Base-by-base conservation (phyloP, 192 early-diverging fungal genomes). In the Coemansia sp. region DNA sequence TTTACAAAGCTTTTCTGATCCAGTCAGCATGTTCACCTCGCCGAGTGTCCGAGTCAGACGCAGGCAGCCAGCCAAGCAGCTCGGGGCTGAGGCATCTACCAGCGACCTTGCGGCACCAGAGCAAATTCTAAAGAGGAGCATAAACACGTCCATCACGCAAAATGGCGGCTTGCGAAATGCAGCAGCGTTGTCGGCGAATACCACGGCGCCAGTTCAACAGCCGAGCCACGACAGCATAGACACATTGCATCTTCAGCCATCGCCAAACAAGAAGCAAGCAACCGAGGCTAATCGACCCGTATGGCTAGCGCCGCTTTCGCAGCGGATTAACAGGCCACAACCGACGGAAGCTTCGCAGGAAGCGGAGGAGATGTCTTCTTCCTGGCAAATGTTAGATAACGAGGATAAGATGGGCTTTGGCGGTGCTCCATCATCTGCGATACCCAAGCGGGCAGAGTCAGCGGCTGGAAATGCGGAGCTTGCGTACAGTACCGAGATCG, bases 31-130 rank as follows among this genome's bases (percentile, higher is more conserved):
- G 71, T 67, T 73, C 23, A 63, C 60, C 18, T 63, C 71, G 28
- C 71, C 71, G 4, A 73, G 64, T 23, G 59, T 67, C 11, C 47
- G 64, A 18, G 51, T 58, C 64, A 52, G 60, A 38, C 71, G 64
- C 33, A 53, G 64, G 12, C 54, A 42, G 49, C 10, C 49, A 22
- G 21, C 56, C 7, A 21, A 43, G 38, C 54, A 27, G 38, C 12
- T 38, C n/a, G 25, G 47, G 40, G 46, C 47, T 19, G 48, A 38
- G 18, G 57, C 12, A 14, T 49, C 32, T 1, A n/a, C 12, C 14
- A 22, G 44, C 57, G 47, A 48, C 21, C 14, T n/a, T 19, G 47
- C 31, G 25, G 23, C 32, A 21, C 10, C 45, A 19, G 16, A 32
- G 46, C 57, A 33, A 21, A 3, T 47, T 18, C 47, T 60, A 8